Percentiles rank a stretch among this genome's conserved stretches.
Evolutionary conservation across 805 yeast genomes (phyloP).

Genomic region (Lachancea kluyveri): DNA sequence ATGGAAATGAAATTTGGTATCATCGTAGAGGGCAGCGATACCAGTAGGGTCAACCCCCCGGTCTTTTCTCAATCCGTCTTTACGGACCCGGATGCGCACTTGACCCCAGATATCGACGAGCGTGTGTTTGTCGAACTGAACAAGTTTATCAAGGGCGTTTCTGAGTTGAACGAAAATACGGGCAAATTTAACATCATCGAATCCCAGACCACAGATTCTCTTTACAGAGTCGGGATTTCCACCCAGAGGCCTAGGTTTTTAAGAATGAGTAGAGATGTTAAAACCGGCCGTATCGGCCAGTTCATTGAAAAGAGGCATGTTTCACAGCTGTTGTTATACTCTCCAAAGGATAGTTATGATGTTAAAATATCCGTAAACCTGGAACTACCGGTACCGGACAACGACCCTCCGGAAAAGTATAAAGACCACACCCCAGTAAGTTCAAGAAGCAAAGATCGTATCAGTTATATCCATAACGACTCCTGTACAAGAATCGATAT

Average conservation of each 20-base stretch:
- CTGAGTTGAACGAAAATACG: constrained; percentile 42
- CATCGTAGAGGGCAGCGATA: constrained; percentile 56
- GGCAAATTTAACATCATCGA: constrained; percentile 55
- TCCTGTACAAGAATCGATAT: constrained; percentile 70
- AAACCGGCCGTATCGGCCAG: constrained; percentile 59
- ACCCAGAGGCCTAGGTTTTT: constrained; percentile 59
- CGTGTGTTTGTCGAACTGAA: constrained; percentile 53
- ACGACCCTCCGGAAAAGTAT: constrained; percentile 49
- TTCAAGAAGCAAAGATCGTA: constrained; percentile 66
- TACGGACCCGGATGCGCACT: constrained; percentile 50
- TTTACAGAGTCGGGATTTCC: constrained; percentile 55
- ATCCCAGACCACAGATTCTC: constrained; percentile 55
- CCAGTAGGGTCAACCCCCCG: constrained; percentile 57
- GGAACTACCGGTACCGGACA: constrained; percentile 61
- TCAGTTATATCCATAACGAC: constrained; percentile 64
- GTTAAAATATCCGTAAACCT: constrained; percentile 66
- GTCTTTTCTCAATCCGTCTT: constrained; percentile 62
- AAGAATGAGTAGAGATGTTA: constrained; percentile 61
- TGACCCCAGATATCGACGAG: constrained; percentile 62
- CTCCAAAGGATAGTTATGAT: constrained; percentile 76
- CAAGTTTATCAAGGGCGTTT: constrained; percentile 49
- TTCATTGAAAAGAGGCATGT: constrained; percentile 69
- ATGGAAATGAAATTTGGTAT: constrained; percentile 71
- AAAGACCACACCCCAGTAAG: constrained; percentile 46
- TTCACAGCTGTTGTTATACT: constrained; percentile 63